Evolutionary conservation across 2,329 filamentous ascomycete genomes (phyloP).

Genomic region (Fusarium bactridioides): DNA sequence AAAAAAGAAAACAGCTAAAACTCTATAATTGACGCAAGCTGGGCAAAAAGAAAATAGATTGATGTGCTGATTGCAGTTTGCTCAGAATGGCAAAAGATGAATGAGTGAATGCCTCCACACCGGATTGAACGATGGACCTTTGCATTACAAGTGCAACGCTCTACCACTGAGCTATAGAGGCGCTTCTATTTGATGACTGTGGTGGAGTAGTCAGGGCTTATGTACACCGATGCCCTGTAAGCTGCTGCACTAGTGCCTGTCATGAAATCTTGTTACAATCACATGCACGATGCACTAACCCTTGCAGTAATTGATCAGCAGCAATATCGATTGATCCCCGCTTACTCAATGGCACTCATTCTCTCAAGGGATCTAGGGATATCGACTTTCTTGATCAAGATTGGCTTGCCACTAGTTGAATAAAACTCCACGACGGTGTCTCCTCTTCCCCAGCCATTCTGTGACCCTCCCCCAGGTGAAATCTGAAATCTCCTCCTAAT

Average conservation of each 20-base stretch:
- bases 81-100: background rate
- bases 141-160: constrained; percentile 30
- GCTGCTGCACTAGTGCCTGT: background rate
- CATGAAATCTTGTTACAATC: background rate
- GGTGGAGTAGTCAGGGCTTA: accelerated
- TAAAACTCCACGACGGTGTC: background rate
- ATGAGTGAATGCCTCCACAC: constrained; percentile 13
- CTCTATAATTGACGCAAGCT: no score
- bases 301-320: background rate
- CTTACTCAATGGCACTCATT: background rate
- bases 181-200: background rate
- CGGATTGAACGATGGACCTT: constrained; percentile 31
- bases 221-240: accelerated
- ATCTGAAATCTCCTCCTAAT: background rate
- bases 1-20: background rate
- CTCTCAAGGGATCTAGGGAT: background rate
- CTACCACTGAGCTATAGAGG: constrained; percentile 32
- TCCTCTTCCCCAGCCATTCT: background rate
- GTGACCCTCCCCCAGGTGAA: background rate
- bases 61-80: background rate
- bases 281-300: background rate
- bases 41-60: background rate
- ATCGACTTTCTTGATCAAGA: background rate
- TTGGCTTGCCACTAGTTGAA: background rate
- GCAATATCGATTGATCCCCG: background rate